These are phyloP conservation scores for Curvularia lunata DNA, from an alignment of 2,329 filamentous ascomycete genomes.

Conservation along the genomic window DNA sequence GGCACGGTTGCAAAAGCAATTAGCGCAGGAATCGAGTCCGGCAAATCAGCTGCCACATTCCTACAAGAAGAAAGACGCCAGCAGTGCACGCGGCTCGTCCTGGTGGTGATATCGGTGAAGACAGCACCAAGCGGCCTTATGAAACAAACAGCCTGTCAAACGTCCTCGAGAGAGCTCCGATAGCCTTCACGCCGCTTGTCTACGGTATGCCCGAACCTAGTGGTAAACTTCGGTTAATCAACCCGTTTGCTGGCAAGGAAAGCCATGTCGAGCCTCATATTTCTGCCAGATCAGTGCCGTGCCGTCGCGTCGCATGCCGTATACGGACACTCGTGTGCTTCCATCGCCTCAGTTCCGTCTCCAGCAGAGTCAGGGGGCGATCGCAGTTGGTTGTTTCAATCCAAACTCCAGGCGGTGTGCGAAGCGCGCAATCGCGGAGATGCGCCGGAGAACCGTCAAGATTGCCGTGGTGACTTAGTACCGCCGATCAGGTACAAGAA, in stretches of 20 bases:
- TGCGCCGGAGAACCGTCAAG: neutral
- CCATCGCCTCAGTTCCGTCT: neutral
- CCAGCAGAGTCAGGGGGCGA: neutral
- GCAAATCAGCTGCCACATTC: constrained; percentile 15
- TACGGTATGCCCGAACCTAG: neutral
- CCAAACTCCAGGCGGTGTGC: neutral
- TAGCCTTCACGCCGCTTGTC: neutral
- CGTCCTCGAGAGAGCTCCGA: neutral
- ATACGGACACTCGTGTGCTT: neutral
- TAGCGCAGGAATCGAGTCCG: constrained; percentile 14
- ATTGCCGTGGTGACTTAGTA: neutral
- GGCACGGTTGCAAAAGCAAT: constrained; percentile 20
- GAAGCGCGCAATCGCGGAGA: neutral
- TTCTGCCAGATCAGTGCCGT: neutral
- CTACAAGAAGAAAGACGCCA: constrained; percentile 7
- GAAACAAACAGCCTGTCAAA: neutral
- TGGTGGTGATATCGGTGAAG: constrained; percentile 11
- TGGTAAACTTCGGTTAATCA: neutral
- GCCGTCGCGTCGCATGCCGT: neutral
- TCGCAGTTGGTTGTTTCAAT: neutral
- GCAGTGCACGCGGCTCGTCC: constrained; percentile 11
- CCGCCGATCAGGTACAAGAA: neutral
- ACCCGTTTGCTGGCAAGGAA: neutral
- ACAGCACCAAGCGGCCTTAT: neutral
- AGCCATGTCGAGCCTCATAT: neutral